Evolutionary conservation across 140 eudicot genomes (phyloP).

Genomic region (Bidens hawaiensis): DNA sequence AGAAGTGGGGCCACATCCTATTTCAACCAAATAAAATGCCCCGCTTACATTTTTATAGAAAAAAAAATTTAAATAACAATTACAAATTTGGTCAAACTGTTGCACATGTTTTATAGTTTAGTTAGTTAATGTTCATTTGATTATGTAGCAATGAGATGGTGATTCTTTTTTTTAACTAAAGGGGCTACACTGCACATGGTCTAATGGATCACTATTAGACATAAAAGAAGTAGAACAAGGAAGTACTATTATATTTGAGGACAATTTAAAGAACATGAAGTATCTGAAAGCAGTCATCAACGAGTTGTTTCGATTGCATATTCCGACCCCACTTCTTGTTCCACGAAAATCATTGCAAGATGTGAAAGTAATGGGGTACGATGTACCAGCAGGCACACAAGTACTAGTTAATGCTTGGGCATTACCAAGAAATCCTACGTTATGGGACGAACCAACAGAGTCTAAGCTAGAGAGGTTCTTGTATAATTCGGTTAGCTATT

Average conservation of each 20-base stretch:
- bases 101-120: no score
- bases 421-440: not conserved
- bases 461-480: not conserved
- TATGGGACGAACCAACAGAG: not conserved
- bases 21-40: no score
- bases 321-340: slow-evolving; percentile 21
- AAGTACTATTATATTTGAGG: not conserved
- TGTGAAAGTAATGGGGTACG: no score
- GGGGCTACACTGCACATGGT: no score
- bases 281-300: slow-evolving; percentile 33
- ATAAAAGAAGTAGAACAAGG: not conserved
- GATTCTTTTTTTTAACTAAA: no score
- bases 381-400: slow-evolving; percentile 18
- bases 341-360: slow-evolving; percentile 14
- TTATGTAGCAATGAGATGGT: no score
- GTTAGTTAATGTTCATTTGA: no score
- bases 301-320: slow-evolving; percentile 21
- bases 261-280: slow-evolving; percentile 10
- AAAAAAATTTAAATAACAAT: no score
- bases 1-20: no score
- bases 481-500: not conserved
- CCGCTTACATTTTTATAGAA: no score
- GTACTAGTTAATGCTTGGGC: slow-evolving; percentile 19
- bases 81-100: no score
- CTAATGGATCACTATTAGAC: no score